These are phyloP conservation scores for Clonostachys chloroleuca DNA, from an alignment of 2,329 filamentous ascomycete genomes.

Conservation along the genomic window DNA sequence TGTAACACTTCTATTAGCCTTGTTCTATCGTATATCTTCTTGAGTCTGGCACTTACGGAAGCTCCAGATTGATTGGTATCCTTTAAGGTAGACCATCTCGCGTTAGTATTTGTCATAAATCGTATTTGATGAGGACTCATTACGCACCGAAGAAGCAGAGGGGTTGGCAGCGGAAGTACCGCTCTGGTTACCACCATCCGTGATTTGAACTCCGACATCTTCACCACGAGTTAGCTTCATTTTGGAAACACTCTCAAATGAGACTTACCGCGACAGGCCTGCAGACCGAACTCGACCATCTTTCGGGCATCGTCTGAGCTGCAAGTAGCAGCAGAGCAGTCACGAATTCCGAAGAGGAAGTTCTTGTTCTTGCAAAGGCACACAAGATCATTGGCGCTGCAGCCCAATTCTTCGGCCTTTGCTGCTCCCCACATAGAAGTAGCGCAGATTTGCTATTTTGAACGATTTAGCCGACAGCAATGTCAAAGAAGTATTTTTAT, in stretches of 20 bases:
- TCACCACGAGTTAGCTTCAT: background rate
- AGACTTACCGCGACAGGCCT: constrained; percentile 22
- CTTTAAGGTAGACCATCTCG: too few relatives aligned
- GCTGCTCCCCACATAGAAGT: constrained; percentile 39
- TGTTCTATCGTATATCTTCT: too few relatives aligned
- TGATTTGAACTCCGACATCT: constrained; percentile 27
- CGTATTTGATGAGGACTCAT: too few relatives aligned
- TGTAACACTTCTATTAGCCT: constrained; percentile 5
- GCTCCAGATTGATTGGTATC: too few relatives aligned
- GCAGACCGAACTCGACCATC: constrained; percentile 30
- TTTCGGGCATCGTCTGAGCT: constrained; percentile 21
- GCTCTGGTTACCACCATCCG: constrained; percentile 4
- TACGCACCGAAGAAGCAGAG: background rate
- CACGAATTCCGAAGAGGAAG: constrained; percentile 45
- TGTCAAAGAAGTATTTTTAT: background rate
- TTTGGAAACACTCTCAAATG: background rate
- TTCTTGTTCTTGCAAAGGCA: constrained; percentile 42
- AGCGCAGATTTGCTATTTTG: constrained; percentile 40
- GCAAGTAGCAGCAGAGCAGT: constrained; percentile 44
- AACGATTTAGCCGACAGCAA: constrained; percentile 6
- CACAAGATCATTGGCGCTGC: constrained; percentile 28
- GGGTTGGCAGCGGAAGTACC: constrained; percentile 1
- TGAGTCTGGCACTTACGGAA: too few relatives aligned
- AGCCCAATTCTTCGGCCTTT: constrained; percentile 39
- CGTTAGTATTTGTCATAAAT: background rate